Base-by-base conservation (phyloP, 2,329 filamentous ascomycete species). In the Colletotrichum sp. region DNA sequence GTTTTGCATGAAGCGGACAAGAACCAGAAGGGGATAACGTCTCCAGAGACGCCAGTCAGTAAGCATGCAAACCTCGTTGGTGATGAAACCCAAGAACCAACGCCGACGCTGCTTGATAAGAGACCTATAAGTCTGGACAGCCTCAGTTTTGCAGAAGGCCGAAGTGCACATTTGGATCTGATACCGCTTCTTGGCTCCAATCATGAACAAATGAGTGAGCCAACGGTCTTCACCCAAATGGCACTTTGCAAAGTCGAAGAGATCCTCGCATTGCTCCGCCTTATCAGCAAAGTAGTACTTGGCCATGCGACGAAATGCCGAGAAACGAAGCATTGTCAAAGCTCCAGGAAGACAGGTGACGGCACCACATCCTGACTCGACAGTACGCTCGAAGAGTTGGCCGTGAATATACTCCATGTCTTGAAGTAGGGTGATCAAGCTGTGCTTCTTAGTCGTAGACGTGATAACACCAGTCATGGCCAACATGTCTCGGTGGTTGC, bases 331-430 rank as follows among this genome's bases (percentile, higher is more conserved):
- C 88, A 98, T 98, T 1, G 96, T 99, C 79, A 99, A 87, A n/a
- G 96, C 96, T 32, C 97, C 96, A 0, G 97, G 97, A 64, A 99
- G 89, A 84, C 96, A 99, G 39, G 96, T 99, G 64, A 99, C 96
- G 8, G 96, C 93, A 69, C 96, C 96, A 83, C 96, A 98, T 9
- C 94, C 95, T 7, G 96, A 98, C 83, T 99, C 96, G 36, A 99
- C 96, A 0, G 96, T 98, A 72, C 96, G 93, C 84, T 99, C 97
- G 81, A 98, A 98, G 6, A 99, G 90, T 84, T 99, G 97, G 8
- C 96, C 97, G 84, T 99, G 97, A 32, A 99, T 94, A 82, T 99
- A 99, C 84, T 99, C 97, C 93, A 99, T 98, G 80, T 99, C 96
- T 85, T 99, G 96, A 7, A 99, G 89, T 16, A 99, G 88, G 0